phyloP scores from a whole-genome alignment of 345 rosid species.

The Mangifera indica region DNA sequence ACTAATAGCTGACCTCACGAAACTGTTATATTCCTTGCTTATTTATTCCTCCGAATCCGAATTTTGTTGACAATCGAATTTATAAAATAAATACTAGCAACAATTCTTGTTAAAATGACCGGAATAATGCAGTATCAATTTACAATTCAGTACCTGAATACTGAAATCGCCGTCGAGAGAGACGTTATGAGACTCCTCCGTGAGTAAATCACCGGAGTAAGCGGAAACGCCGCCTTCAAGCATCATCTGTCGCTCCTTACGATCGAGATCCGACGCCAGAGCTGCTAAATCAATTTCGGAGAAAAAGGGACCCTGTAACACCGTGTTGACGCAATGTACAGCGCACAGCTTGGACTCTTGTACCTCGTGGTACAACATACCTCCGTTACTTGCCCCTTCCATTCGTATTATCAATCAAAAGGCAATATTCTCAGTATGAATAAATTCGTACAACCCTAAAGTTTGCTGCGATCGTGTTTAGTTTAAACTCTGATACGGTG shows the following conservation, averaged over 20 bases:
- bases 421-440: too few relatives aligned
- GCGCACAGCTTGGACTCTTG: constrained; percentile 98
- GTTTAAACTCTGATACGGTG: too few relatives aligned
- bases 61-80: too few relatives aligned
- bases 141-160: constrained; percentile 58
- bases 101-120: not conserved
- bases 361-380: constrained; percentile 97
- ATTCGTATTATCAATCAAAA: constrained; percentile 22
- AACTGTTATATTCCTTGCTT: not conserved
- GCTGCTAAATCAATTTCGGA: constrained; percentile 94
- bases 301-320: constrained; percentile 93
- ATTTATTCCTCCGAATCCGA: too few relatives aligned
- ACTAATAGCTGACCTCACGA: not conserved
- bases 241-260: constrained; percentile 76
- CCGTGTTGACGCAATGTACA: constrained; percentile 97
- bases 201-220: constrained; percentile 61
- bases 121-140: not conserved
- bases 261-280: constrained; percentile 87
- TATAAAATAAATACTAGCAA: too few relatives aligned
- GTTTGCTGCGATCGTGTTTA: too few relatives aligned
- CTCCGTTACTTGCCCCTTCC: constrained; percentile 88
- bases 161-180: constrained; percentile 94
- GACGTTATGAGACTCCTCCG: constrained; percentile 90
- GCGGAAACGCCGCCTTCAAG: constrained; percentile 32
- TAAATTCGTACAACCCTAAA: too few relatives aligned